These are phyloP conservation scores for Colletotrichum camelliae DNA, from an alignment of 2,329 filamentous ascomycete species.

Conservation along the genomic window DNA sequence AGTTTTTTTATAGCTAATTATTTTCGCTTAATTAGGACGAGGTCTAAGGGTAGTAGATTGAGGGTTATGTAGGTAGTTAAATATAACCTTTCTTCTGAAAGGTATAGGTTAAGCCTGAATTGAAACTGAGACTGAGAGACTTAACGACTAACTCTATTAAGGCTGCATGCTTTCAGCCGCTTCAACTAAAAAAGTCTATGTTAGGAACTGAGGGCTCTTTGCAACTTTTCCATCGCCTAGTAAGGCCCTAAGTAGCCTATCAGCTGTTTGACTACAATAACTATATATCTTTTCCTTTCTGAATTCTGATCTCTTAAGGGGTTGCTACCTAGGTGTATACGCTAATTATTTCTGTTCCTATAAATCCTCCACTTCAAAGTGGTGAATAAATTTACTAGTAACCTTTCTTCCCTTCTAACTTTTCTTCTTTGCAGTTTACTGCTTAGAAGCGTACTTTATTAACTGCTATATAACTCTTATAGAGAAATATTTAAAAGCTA, in stretches of 20 bases:
- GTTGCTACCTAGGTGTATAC: neutral
- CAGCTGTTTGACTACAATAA: neutral
- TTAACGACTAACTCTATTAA: neutral
- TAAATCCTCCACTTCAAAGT: neutral
- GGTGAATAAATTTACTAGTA: neutral
- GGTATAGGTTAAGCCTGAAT: neutral
- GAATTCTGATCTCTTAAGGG: neutral
- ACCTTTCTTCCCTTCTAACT: no score
- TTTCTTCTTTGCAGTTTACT: no score
- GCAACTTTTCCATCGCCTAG: neutral
- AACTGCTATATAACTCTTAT: no score
- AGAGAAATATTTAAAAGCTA: no score
- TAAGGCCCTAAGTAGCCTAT: neutral
- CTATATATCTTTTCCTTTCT: neutral
- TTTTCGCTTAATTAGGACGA: no score
- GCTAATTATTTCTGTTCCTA: rapidly evolving
- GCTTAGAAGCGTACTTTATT: no score
- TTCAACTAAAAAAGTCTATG: neutral
- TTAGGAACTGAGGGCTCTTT: neutral
- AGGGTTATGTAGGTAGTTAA: no score
- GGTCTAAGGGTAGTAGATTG: no score
- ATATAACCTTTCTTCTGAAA: no score
- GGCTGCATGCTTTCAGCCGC: neutral
- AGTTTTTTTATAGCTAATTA: no score
- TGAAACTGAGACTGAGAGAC: neutral